These are phyloP conservation scores for Iris pallida DNA, from an alignment of 116 monocot species.

Conservation along the genomic window DNA sequence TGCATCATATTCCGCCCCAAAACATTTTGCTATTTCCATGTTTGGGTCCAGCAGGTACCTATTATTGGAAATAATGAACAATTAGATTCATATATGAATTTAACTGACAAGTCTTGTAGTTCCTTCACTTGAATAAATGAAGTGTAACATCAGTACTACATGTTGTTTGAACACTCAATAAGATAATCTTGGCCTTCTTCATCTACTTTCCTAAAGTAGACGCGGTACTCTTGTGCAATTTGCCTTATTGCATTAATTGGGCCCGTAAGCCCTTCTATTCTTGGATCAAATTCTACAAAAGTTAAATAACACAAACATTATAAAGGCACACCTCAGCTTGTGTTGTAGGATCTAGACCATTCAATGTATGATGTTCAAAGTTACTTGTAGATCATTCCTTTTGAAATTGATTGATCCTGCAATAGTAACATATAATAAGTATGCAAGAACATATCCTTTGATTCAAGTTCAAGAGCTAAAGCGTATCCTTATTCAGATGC, in stretches of 20 bases:
- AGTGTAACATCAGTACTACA: conserved; percentile 33
- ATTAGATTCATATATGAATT: neutral
- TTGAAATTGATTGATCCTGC: too few relatives aligned
- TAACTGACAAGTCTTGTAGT: neutral
- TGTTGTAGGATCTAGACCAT: too few relatives aligned
- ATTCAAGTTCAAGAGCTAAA: too few relatives aligned
- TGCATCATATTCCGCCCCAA: conserved; percentile 64
- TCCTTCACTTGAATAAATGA: neutral
- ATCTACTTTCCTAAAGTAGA: conserved; percentile 83
- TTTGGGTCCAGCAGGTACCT: conserved; percentile 83
- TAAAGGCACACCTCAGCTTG: too few relatives aligned
- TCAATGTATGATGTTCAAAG: too few relatives aligned
- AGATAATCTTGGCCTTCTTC: conserved; percentile 94
- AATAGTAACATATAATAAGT: too few relatives aligned
- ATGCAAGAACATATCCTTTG: too few relatives aligned
- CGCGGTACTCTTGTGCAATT: conserved; percentile 85
- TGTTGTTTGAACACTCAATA: conserved; percentile 81
- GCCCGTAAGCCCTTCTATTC: conserved; percentile 81
- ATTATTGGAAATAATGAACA: neutral
- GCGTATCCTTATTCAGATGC: too few relatives aligned
- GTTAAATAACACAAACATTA: neutral
- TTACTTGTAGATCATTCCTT: too few relatives aligned
- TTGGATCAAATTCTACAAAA: conserved; percentile 82
- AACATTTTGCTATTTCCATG: conserved; percentile 66
- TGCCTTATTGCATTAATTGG: conserved; percentile 58